Evolutionary conservation across 2,329 filamentous ascomycete species (phyloP), one percentile per base, ranked within the genome.

Genomic region (Exophiala phaeomuriformis): DNA sequence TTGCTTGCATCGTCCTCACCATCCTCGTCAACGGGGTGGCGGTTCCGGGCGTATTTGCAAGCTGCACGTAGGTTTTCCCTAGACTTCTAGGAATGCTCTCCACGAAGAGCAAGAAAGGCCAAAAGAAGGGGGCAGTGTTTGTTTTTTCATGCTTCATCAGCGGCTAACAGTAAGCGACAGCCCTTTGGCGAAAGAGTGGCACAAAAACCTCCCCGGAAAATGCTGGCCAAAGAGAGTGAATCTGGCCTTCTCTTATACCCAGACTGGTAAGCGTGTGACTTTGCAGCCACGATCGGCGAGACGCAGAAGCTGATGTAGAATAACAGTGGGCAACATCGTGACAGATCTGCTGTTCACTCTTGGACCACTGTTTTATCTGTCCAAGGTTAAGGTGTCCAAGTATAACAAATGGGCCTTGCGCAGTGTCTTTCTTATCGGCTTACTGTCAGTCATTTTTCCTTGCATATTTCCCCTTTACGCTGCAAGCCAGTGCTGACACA

Each of bases 381-480:
- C 37, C n/a, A 9, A 10, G 46, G 48, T 51, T 40, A 51, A 33
- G 35, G 48, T 51, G 10, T 51, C 48, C 3, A 45, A 12, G 12
- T 51, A 51, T 29, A 51, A 51, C 41, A 45, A 28, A 27, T 51
- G 48, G 48, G 48, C 48, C 8, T 33, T 51, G 12, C 48, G 48
- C 31, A 40, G 37, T 33, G 48, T 51, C 30, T 51, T 51, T 12
- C 19, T 51, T 3, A 40, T 51, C 9, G 48, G 48, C n/a, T 40
- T 51, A 19, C 36, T 40, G 39, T 42, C 9, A 42, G 39, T 42
- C 12, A 9, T 6, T n/a, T 42, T 19, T 19, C 8, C 19, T 19
- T 6, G 19, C 27, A 6, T 6, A 42, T 19, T 19, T 6, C 8
- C 27, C 27, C 19, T 9, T 8, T 19, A 27, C 6, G 6, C 27